Conservation (phyloP, 1,139 yeast genomes). For the Meyerozyma sp. region DNA sequence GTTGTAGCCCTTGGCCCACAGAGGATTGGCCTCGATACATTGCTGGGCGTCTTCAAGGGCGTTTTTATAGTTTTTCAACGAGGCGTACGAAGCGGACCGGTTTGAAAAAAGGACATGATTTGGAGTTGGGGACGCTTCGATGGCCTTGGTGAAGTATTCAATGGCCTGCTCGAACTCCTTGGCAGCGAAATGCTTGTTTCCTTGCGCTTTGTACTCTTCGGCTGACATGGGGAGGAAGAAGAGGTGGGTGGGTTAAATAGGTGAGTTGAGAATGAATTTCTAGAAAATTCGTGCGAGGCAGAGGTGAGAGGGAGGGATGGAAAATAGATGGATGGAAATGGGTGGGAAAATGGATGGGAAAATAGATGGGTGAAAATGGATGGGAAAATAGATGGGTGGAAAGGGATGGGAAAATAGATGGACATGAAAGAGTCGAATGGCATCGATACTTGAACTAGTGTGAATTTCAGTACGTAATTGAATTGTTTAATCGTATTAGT, state of each 20-base stretch:
- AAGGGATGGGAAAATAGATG: no score
- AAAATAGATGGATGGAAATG: no score
- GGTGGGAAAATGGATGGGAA: neutral
- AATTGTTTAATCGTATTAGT: no score
- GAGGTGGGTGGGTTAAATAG: neutral
- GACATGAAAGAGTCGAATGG: no score
- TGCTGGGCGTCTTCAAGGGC: constrained; percentile 83
- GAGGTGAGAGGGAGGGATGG: neutral
- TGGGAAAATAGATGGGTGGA: no score
- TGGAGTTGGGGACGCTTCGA: constrained; percentile 73
- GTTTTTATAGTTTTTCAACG: constrained; percentile 62
- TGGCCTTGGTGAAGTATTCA: constrained; percentile 79
- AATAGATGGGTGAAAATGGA: no score
- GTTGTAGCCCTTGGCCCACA: constrained; percentile 93
- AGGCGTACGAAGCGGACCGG: constrained; percentile 90
- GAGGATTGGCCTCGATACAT: constrained; percentile 70
- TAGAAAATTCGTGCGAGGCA: constrained; percentile 9
- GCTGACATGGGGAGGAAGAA: constrained; percentile 37
- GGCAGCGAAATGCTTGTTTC: constrained; percentile 87
- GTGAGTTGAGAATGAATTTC: no score
- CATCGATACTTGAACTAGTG: no score
- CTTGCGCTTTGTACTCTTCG: constrained; percentile 74
- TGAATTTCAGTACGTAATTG: no score
- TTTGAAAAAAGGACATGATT: constrained; percentile 90
- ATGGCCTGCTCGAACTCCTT: constrained; percentile 80